A percentile compares a stretch with the other conserved stretches of the same genome.
phyloP scores from a whole-genome alignment of 2,329 filamentous ascomycete genomes.

The Colletotrichum siamense region DNA sequence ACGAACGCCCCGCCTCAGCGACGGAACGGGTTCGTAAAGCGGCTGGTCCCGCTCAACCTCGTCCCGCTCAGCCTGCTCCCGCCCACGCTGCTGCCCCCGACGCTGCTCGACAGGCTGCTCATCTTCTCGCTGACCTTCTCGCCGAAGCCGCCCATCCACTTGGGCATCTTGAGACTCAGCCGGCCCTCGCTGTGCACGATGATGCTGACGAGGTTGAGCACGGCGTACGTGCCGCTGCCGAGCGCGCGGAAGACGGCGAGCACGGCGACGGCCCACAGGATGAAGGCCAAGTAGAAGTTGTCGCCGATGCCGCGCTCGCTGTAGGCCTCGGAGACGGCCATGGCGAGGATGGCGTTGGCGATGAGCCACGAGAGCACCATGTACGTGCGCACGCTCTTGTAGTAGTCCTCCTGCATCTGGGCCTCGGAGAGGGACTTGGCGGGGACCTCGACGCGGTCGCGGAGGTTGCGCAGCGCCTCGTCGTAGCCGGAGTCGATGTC shows the following conservation, averaged over 20 bases:
- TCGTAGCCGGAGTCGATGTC: constrained; percentile 99
- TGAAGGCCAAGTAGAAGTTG: constrained; percentile 92
- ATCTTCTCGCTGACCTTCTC: constrained; percentile 52
- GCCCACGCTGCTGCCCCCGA: constrained; percentile 34
- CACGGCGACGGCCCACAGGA: constrained; percentile 88
- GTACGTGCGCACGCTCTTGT: constrained; percentile 95
- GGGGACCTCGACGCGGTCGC: constrained; percentile 87
- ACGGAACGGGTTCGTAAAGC: constrained; percentile 6
- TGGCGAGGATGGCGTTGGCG: constrained; percentile 88
- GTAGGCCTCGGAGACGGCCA: constrained; percentile 91
- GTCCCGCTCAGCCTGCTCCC: constrained; percentile 27
- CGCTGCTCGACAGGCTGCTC: constrained; percentile 53
- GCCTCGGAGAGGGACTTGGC: constrained; percentile 66
- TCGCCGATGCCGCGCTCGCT: constrained; percentile 71
- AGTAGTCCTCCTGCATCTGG: constrained; percentile 97
- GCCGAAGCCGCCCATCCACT: constrained; percentile 53
- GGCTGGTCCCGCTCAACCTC: constrained; percentile 11
- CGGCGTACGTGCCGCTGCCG: constrained; percentile 79
- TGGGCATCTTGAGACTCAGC: constrained; percentile 60
- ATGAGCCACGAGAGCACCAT: constrained; percentile 97
- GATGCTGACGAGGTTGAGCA: constrained; percentile 84
- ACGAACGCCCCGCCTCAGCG: background rate
- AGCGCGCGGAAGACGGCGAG: constrained; percentile 88
- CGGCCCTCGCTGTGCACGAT: constrained; percentile 84
- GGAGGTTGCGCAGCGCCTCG: constrained; percentile 93